phyloP scores from a whole-genome alignment of 2,329 filamentous ascomycete genomes.

The Penicillium sp. region DNA sequence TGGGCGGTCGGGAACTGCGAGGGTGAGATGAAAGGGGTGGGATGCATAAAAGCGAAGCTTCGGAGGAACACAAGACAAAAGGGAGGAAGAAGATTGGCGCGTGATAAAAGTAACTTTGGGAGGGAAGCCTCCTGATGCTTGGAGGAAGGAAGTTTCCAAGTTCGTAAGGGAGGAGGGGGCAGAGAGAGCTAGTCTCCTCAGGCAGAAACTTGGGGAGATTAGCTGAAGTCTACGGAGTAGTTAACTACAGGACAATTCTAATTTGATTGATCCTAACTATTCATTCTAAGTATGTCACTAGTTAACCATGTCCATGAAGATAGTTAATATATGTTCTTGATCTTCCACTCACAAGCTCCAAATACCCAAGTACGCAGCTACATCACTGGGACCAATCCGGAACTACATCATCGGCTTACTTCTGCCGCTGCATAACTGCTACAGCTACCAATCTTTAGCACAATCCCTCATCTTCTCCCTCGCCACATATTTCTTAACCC shows the following conservation, averaged over 20 bases:
- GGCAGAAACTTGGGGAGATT: constrained; percentile 7
- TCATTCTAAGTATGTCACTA: not conserved
- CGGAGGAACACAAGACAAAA: not conserved
- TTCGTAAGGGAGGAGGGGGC: constrained; percentile 8
- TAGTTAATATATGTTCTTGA: no score
- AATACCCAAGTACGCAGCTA: no score
- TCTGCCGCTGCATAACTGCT: not conserved
- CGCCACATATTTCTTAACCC: not conserved
- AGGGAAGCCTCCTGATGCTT: constrained; percentile 7
- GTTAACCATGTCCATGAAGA: no score
- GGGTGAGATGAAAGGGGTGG: not conserved
- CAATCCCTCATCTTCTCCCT: not conserved
- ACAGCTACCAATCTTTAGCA: not conserved
- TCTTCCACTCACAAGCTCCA: not conserved
- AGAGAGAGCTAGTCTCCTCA: constrained; percentile 3
- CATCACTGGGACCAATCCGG: constrained; percentile 22
- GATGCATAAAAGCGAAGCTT: constrained; percentile 1
- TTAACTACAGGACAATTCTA: not conserved
- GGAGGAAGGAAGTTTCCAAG: constrained; percentile 4
- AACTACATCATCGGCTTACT: constrained; percentile 1
- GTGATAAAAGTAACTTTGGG: not conserved
- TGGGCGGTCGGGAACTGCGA: not conserved
- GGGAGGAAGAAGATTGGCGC: constrained; percentile 5
- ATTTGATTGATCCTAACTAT: not conserved
- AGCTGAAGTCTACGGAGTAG: not conserved